A percentile compares a stretch with the other conserved stretches of the same genome.
Evolutionary conservation across 306 rosid genomes (phyloP).

Genomic region (Fragaria iinumae): DNA sequence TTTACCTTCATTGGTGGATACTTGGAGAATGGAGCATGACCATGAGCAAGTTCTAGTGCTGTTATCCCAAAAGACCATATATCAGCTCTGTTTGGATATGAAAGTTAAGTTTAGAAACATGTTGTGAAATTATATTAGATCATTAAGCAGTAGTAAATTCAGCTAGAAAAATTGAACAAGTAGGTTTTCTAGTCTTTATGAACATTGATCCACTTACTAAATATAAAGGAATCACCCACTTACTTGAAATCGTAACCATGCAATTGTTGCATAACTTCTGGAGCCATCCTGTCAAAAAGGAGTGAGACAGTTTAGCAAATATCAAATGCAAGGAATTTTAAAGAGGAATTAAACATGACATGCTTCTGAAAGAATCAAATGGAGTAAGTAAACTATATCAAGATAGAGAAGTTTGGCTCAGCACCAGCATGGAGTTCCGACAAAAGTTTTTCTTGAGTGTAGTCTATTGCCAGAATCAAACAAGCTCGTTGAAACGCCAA

Average conservation of each 20-base stretch:
- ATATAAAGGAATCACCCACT: slow-evolving; percentile 28
- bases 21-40: slow-evolving; percentile 95
- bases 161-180: neutral
- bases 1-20: slow-evolving; percentile 96
- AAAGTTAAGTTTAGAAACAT: neutral
- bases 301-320: neutral
- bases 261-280: slow-evolving; percentile 98
- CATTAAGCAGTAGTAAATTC: no score
- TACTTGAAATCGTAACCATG: slow-evolving; percentile 98
- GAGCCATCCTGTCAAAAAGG: slow-evolving; percentile 78
- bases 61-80: slow-evolving; percentile 98
- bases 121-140: neutral
- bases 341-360: neutral
- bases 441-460: slow-evolving; percentile 88
- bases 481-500: slow-evolving; percentile 95
- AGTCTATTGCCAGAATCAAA: slow-evolving; percentile 89
- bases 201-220: neutral
- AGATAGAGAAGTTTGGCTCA: neutral
- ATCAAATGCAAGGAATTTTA: slow-evolving; percentile 7
- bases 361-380: slow-evolving; percentile 15
- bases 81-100: slow-evolving; percentile 64
- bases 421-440: slow-evolving; percentile 98
- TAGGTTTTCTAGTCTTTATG: no score
- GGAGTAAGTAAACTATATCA: neutral
- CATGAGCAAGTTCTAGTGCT: slow-evolving; percentile 97